Evolutionary conservation across 2,329 filamentous ascomycete genomes (phyloP), one percentile per base, ranked within the genome.

Genomic region (Clonostachys rosea): DNA sequence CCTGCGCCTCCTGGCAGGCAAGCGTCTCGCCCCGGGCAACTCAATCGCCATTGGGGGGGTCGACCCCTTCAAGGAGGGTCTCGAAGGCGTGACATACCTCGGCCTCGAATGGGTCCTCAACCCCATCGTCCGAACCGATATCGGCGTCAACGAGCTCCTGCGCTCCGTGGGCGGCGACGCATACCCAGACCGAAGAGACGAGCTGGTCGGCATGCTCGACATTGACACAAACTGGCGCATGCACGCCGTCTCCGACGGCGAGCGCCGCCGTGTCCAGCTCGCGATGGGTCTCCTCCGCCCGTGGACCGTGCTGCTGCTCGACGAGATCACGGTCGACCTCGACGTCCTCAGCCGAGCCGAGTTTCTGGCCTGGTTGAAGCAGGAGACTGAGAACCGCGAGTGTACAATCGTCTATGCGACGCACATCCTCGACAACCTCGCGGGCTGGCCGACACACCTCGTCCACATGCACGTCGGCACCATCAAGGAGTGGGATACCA

Each of bases 91-190:
- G 34, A 97, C 92, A 18, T 99, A 99, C 68, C 86, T 99, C 8
- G 94, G 94, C 1, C 82, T 96, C 1, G 94, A 99, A 75, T 99
- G 94, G 94, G 94, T 97, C 4, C 80, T 99, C 10, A 97, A 97
- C 73, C 89, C 89, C 43, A 95, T 97, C 59, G 94, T 97, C 43
- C 87, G 92, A 45, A 95, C 87, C 33, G 94, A 99, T 67, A 96
- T 99, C 56, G 90, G 89, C 49, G 92, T 99, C 5, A 80, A 79
- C 5, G 91, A 95, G 54, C 81, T 99, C 6, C 82, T 99, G 24
- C 73, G 83, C 43, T 90, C 84, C 3, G 89, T 99, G 0, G 94
- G 94, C 50, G 94, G 94, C 12, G 81, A 95, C 65, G 80, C 82
- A 56, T 99, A 88, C 67, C 81, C 87, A 0, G 84, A 79, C 16